Evolutionary conservation across 2,329 filamentous ascomycete species (phyloP), one percentile per base, ranked within the genome.

Genomic region (Huntiella decipiens): DNA sequence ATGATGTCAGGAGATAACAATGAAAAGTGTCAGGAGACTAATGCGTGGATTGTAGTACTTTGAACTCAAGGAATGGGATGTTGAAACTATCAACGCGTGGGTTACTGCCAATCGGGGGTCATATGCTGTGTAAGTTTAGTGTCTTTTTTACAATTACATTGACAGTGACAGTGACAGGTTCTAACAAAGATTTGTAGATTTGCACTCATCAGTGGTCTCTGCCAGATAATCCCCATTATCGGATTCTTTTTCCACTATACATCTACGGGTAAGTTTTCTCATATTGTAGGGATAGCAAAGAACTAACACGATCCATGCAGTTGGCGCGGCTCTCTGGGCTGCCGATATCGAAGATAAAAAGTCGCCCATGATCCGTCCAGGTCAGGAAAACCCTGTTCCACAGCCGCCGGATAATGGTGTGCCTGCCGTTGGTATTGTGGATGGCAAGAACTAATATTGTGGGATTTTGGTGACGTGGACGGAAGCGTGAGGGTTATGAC

Each of bases 281-380:
- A 19, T 15, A 22, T 28, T 10, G n/a, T 40, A 28, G 8, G 22
- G 22, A 28, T 28, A 17, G 16, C n/a, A 15, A 11, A 28, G 38
- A 37, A 39, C 40, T 51, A 43, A 54, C 53, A 8, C 19, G 17
- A 8, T 4, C 32, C 39, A 13, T 34, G 5, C 17, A 77, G 85
- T 93, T 49, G 88, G 86, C 5, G 88, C 87, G 45, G 88, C 88
- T 5, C 65, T 96, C n/a, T 95, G 86, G 86, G 87, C 88, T 36
- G 82, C 84, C 13, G 86, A 92, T 59, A 73, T 92, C 49, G 85
- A 92, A 60, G 59, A 62, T 22, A 67, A 68, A 53, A 63, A 65
- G 47, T 66, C 61, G 7, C 58, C 61, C 36, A 71, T 72, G 66
- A 40, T 42, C 7, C 43, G 32, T 32, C 36, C 47, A 6, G 43